Evolutionary conservation across 306 rosid genomes (phyloP).

Genomic region (Morella rubra): DNA sequence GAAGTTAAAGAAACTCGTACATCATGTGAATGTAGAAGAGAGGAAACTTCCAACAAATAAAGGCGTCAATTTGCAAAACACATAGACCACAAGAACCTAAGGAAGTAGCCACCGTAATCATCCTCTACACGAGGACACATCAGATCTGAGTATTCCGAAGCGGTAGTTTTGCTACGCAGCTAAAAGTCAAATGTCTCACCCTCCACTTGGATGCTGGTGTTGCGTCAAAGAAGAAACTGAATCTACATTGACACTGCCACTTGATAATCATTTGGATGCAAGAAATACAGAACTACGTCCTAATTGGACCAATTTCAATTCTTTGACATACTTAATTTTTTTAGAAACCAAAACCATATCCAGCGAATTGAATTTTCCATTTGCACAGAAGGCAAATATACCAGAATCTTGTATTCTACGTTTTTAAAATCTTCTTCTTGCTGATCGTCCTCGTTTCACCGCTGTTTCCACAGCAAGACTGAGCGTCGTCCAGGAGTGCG

Average conservation of each 20-base stretch:
- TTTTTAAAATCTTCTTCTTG: too few relatives aligned
- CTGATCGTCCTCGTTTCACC: too few relatives aligned
- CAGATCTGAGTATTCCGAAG: neutral
- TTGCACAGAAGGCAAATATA: neutral
- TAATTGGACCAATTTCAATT: neutral
- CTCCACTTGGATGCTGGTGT: neutral
- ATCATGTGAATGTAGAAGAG: neutral
- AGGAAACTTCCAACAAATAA: neutral
- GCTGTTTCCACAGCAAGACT: too few relatives aligned
- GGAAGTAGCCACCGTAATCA: neutral
- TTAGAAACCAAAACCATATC: neutral
- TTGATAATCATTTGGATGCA: neutral
- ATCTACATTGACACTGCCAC: neutral
- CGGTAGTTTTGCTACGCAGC: neutral
- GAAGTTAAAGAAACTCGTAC: neutral
- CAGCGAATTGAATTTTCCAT: too few relatives aligned
- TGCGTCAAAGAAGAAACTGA: neutral
- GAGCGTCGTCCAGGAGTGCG: too few relatives aligned
- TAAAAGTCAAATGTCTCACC: neutral
- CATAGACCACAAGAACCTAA: neutral
- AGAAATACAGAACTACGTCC: neutral
- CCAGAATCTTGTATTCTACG: neutral
- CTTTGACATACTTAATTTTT: neutral
- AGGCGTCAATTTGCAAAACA: neutral
- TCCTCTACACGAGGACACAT: neutral